Percentiles rank a stretch among this genome's conserved stretches.
These are phyloP conservation scores for Inga oerstediana DNA, from an alignment of 306 rosid species.

Conservation along the genomic window DNA sequence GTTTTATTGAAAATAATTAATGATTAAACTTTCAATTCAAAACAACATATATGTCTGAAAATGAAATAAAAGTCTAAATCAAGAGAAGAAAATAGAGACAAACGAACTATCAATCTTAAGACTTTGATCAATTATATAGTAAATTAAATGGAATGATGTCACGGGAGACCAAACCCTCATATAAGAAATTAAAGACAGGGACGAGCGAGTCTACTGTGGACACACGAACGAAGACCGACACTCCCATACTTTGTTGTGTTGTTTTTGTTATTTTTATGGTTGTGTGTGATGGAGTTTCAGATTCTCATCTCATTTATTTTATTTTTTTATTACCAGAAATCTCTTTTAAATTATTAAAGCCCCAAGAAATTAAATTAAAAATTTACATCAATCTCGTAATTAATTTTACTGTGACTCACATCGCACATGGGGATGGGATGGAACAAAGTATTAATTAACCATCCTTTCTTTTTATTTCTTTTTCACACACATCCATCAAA, in stretches of 20 bases:
- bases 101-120: background rate
- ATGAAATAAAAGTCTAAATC: background rate
- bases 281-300: slow-evolving; percentile 7
- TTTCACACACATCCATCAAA: background rate
- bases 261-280: slow-evolving; percentile 26
- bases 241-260: slow-evolving; percentile 2
- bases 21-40: too few species aligned
- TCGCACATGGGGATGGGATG: slow-evolving; percentile 27
- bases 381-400: background rate
- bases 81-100: background rate
- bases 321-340: too few species aligned
- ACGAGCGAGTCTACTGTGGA: background rate
- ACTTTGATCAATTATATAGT: background rate
- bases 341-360: background rate
- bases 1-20: too few species aligned
- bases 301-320: slow-evolving; percentile 20
- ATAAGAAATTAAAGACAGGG: background rate
- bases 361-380: background rate
- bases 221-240: background rate
- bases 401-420: slow-evolving; percentile 29
- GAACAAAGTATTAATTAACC: background rate
- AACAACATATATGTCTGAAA: background rate
- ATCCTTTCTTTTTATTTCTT: background rate
- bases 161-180: background rate
- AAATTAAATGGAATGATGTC: slow-evolving; percentile 13